Conservation (phyloP, 2,329 filamentous ascomycete species). For the Byssothecium circinans region DNA sequence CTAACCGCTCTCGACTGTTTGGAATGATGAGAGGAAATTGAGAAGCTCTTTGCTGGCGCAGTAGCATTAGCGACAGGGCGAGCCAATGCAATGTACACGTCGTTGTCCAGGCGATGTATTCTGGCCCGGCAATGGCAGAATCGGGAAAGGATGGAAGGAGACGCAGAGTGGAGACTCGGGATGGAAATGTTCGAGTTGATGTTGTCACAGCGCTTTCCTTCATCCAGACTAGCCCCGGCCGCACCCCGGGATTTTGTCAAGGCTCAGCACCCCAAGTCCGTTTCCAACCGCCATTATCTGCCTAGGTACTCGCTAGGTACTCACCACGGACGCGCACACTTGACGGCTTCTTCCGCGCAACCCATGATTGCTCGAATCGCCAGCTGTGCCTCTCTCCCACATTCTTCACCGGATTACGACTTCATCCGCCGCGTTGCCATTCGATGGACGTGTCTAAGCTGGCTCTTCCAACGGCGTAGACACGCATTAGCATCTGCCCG, state of each 20-base stretch:
- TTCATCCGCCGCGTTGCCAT: slow-evolving; percentile 1
- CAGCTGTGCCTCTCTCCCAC: slow-evolving; percentile 7
- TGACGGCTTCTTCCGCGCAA: too few species aligned
- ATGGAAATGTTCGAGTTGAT: neutral
- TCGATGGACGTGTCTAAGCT: neutral
- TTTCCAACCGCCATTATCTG: too few species aligned
- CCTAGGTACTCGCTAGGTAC: too few species aligned
- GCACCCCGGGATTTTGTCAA: neutral
- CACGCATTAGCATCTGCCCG: neutral
- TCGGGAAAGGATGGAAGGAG: neutral
- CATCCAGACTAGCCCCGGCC: neutral
- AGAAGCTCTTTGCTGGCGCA: neutral
- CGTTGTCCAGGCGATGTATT: slow-evolving; percentile 19
- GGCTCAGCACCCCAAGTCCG: neutral
- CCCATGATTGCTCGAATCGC: too few species aligned
- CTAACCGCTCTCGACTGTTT: neutral
- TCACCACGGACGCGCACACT: too few species aligned
- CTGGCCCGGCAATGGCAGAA: too few species aligned
- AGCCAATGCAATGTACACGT: slow-evolving; percentile 4
- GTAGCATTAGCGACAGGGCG: slow-evolving; percentile 6
- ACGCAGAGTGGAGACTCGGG: too few species aligned
- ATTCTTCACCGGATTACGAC: neutral
- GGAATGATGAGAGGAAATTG: too few species aligned
- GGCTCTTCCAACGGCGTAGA: neutral
- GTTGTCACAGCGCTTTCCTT: neutral